Percentiles rank a stretch among this genome's conserved stretches.
These are phyloP conservation scores for Seiridium unicorne DNA, from an alignment of 2,329 filamentous ascomycete species.

Conservation along the genomic window DNA sequence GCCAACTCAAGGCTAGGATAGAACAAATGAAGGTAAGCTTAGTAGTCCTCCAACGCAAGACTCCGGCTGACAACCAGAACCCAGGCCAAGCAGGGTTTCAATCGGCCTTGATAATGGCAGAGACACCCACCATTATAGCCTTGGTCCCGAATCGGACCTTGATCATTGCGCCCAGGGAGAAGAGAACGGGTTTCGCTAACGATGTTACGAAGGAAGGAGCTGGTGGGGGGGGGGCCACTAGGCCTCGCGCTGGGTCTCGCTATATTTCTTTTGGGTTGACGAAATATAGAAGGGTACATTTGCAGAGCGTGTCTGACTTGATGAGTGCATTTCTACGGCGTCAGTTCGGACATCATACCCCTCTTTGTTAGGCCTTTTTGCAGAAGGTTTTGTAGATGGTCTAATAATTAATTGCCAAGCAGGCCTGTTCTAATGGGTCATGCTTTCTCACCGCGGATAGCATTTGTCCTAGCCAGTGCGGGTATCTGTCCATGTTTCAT, in stretches of 20 bases:
- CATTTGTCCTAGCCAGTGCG: background rate
- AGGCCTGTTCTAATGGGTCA: too few relatives aligned
- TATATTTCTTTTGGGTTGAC: background rate
- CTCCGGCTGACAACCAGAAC: constrained; percentile 12
- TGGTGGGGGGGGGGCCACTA: background rate
- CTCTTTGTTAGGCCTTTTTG: background rate
- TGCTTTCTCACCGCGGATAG: too few relatives aligned
- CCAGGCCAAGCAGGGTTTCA: constrained; percentile 51
- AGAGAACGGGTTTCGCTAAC: background rate
- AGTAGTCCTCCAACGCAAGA: background rate
- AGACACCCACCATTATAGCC: background rate
- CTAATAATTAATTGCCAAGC: background rate
- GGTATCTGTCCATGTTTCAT: background rate
- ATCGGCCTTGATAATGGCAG: constrained; percentile 32
- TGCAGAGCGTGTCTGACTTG: constrained; percentile 1
- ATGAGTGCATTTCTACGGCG: constrained; percentile 3
- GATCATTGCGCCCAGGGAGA: too few relatives aligned
- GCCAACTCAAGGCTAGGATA: constrained; percentile 93
- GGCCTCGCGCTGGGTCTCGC: background rate
- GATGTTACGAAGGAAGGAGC: background rate
- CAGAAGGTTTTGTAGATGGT: background rate
- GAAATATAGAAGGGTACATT: background rate
- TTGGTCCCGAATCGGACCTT: too few relatives aligned
- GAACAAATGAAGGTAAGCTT: constrained; percentile 87
- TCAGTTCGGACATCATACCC: constrained; percentile 1